These are phyloP conservation scores for Sphaerulina vaccinii DNA, from an alignment of 2,329 filamentous ascomycete genomes.

Conservation along the genomic window DNA sequence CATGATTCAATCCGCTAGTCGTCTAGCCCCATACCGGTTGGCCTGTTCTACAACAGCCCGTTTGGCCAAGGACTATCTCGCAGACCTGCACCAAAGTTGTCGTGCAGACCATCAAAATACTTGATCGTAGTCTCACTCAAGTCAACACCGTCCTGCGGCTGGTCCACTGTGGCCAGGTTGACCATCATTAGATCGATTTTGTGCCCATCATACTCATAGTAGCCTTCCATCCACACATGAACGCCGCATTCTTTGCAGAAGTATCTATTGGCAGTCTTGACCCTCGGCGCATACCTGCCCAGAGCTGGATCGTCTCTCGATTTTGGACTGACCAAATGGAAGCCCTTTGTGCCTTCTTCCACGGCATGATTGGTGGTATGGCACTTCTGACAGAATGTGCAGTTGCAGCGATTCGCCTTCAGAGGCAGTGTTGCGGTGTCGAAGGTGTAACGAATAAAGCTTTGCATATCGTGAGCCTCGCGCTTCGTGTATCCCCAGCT, in stretches of 20 bases:
- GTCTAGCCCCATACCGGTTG: too few species aligned
- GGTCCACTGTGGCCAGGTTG: constrained; percentile 23
- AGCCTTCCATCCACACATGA: constrained; percentile 16
- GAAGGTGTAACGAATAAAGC: constrained; percentile 13
- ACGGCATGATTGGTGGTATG: background rate
- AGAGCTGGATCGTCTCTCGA: constrained; percentile 1
- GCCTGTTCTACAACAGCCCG: constrained; percentile 3
- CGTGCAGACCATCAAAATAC: constrained; percentile 19
- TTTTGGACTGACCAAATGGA: constrained; percentile 6
- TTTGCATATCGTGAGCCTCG: background rate
- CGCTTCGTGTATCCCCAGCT: too few species aligned
- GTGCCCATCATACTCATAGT: constrained; percentile 9
- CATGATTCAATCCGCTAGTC: too few species aligned
- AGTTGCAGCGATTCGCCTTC: constrained; percentile 15
- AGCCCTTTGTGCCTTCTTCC: background rate
- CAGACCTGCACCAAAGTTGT: constrained; percentile 1
- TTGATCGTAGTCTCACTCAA: constrained; percentile 17
- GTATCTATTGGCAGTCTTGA: constrained; percentile 4
- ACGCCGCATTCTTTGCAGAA: constrained; percentile 14
- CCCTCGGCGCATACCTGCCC: constrained; percentile 8
- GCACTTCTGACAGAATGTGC: constrained; percentile 13
- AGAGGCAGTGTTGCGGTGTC: background rate
- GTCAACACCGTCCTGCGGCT: constrained; percentile 20
- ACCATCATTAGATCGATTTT: constrained; percentile 13
- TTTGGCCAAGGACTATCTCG: constrained; percentile 9